Percentiles rank a stretch among this genome's conserved stretches.
Evolutionary conservation across 805 yeast genomes (phyloP).

Genomic region (Ogataea chonburiensis): DNA sequence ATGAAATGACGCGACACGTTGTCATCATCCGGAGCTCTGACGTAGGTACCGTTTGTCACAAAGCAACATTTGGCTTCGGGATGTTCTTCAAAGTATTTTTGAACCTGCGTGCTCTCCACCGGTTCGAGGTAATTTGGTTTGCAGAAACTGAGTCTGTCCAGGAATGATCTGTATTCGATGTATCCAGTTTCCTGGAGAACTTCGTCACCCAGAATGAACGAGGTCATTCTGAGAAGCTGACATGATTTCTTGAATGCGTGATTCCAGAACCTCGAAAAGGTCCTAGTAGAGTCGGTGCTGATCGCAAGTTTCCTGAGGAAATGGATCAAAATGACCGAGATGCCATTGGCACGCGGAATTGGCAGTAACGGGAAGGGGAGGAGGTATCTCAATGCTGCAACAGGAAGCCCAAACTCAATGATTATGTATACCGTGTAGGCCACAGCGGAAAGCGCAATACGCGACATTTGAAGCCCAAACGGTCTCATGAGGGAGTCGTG

Average conservation of each 20-base stretch:
- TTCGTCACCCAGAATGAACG: slow-evolving; percentile 70
- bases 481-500: slow-evolving; percentile 86
- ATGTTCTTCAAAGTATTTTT: slow-evolving; percentile 41
- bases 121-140: slow-evolving; percentile 55
- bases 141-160: slow-evolving; percentile 38
- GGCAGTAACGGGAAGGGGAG: slow-evolving; percentile 35
- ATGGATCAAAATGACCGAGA: neutral
- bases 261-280: slow-evolving; percentile 47
- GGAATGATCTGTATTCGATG: slow-evolving; percentile 51
- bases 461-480: slow-evolving; percentile 64
- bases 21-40: slow-evolving; percentile 87
- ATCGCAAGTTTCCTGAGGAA: neutral
- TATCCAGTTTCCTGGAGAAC: slow-evolving; percentile 69
- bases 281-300: neutral
- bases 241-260: slow-evolving; percentile 55
- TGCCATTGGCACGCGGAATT: slow-evolving; percentile 1
- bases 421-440: slow-evolving; percentile 74
- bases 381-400: slow-evolving; percentile 45
- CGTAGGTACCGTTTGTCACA: slow-evolving; percentile 76
- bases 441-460: slow-evolving; percentile 69
- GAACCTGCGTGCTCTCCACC: slow-evolving; percentile 47
- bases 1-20: slow-evolving; percentile 65
- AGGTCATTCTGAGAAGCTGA: slow-evolving; percentile 64
- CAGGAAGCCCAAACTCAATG: slow-evolving; percentile 68
- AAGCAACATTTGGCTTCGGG: slow-evolving; percentile 51